Evolutionary conservation across 2,329 filamentous ascomycete genomes (phyloP), one percentile per base, ranked within the genome.

Genomic region (Madurella mycetomatis): DNA sequence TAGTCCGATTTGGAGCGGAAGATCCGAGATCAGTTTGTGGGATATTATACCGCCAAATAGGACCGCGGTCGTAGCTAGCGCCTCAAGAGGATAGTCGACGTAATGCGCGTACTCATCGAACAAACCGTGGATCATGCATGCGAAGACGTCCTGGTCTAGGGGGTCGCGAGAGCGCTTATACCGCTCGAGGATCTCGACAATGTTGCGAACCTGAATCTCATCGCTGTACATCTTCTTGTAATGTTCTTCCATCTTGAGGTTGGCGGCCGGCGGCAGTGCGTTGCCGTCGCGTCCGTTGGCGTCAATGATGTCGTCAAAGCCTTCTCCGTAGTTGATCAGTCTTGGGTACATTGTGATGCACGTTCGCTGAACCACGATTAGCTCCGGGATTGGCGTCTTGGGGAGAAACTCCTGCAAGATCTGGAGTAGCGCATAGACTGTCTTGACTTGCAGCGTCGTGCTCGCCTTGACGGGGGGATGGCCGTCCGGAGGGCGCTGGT

Each of bases 21-120:
- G 82, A 41, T 91, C 87, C 5, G 91, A 90, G 48, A 99, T 88
- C 7, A 99, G 80, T 65, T 92, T 91, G 73, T 90, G 94, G 49
- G 92, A 92, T 65, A 99, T 96, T 60, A 97, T 94, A 30, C 92
- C 94, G 52, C 94, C 94, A 68, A 99, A 99, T 30, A 99, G 81
- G 9, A 99, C 92, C 4, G 94, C 92, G 0, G 94, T 99, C 11
- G 92, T 97, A 8, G 92, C 92, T 48, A 99, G 76, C 5, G 94
- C 94, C 66, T 96, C 92, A n/a, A 96, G 78, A 0, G 95, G 95
- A 69, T 99, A 99, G 66, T 95, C 92, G 41, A 88, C 84, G 68
- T 96, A 99, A 66, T 96, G 95, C 52, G 87, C 87, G 69, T 96
- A 99, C 73, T 99, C 94, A 64, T 99, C 94, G 64, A 99, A 96